These are phyloP conservation scores for Penicillium sclerotigenum DNA, from an alignment of 2,329 filamentous ascomycete genomes.

Conservation along the genomic window DNA sequence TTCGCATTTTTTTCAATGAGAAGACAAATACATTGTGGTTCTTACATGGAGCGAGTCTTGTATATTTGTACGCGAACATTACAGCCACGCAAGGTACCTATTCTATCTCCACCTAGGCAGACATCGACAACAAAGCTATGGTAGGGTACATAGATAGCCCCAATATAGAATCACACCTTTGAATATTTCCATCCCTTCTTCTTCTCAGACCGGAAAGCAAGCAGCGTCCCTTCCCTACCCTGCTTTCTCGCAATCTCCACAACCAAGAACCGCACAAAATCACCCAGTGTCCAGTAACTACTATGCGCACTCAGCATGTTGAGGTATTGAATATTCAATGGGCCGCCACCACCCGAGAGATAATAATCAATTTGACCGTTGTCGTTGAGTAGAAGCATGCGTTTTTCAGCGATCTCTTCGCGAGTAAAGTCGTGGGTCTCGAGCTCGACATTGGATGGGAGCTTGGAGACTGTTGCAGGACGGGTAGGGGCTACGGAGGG, in stretches of 20 bases:
- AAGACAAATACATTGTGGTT: not conserved
- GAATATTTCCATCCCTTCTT: conserved; percentile 51
- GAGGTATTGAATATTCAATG: conserved; percentile 90
- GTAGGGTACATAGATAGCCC: not conserved
- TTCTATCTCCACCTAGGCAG: not conserved
- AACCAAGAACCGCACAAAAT: conserved; percentile 88
- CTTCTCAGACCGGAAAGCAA: conserved; percentile 54
- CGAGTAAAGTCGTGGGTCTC: conserved; percentile 93
- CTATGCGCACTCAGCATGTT: conserved; percentile 96
- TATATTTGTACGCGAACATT: not conserved
- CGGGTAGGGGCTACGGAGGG: conserved; percentile 63
- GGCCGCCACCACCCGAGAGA: conserved; percentile 76
- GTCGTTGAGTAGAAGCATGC: conserved; percentile 85
- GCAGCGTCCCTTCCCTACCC: conserved; percentile 60
- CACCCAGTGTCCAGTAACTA: conserved; percentile 83
- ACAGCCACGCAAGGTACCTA: not conserved
- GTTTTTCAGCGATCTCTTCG: conserved; percentile 87
- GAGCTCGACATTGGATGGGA: conserved; percentile 74
- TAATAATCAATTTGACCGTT: conserved; percentile 95
- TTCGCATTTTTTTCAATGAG: not conserved
- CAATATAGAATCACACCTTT: conserved; percentile 20
- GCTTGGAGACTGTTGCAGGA: conserved; percentile 58
- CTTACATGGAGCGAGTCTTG: not conserved
- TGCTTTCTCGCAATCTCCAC: conserved; percentile 76
- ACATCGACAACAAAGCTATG: not conserved